Base-by-base conservation (phyloP, 148 eudicot genomes). In the Nepenthes mirabilis region DNA sequence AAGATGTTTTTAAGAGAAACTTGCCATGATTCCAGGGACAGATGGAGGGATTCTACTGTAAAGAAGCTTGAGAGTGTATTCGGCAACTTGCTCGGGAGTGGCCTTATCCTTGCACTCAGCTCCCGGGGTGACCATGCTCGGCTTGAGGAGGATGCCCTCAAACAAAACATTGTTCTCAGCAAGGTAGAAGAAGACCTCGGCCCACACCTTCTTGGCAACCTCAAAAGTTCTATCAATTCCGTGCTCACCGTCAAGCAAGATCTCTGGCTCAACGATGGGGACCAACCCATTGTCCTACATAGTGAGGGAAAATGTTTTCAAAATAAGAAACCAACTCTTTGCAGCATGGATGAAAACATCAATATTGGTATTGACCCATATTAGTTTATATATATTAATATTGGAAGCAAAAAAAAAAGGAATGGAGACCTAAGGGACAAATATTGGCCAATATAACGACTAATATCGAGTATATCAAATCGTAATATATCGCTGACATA, bases 41-140 rank as follows among this genome's bases (percentile, higher is more conserved):
- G 88, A 77, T 13, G 97, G 95, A 54, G 95, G 97, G 69, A 87
- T 78, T 68, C 95, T 84, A 57, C 80, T 68, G 34, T 75, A 47
- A 49, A 90, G 95, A 62, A 87, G 91, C 72, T 68, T 82, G 70
- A 90, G 83, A 54, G 97, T 90, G 87, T 90, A 90, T 1, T 75
- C 81, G 36, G 91, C 82, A 49, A 87, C 91, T 57, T 87, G 73
- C 65, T 84, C 67, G 9, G 97, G 82, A 35, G 95, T 82, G 60
- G 89, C 95, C 74, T 63, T 75, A 8, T 87, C 95, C 77, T 90
- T 90, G 87, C 89, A 80, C 72, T 90, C 91, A 34, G 97, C 95
- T 34, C 97, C 97, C 0, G 91, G 97, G 64, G 97, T 90, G 50
- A 90, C 95, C 97, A 90, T 90, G 73, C 95, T 87, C 2, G 97